Percentiles rank a stretch among this genome's conserved stretches.
These are phyloP conservation scores for Phallus indusiatus DNA, from an alignment of 768 basidiomycete species.

Conservation along the genomic window DNA sequence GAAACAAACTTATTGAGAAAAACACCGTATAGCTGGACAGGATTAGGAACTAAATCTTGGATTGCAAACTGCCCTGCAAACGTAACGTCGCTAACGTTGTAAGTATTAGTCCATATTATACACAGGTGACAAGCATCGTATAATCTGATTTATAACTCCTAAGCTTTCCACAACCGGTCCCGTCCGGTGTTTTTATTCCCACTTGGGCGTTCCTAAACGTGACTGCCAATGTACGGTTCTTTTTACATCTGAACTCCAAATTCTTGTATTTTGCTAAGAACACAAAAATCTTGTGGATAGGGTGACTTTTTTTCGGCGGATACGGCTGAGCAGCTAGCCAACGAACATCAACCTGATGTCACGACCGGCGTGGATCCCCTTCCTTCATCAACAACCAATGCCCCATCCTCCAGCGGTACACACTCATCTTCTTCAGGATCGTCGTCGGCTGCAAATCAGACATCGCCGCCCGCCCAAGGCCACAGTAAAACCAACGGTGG, in stretches of 20 bases:
- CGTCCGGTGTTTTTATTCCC: neutral
- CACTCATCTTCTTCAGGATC: neutral
- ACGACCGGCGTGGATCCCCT: neutral
- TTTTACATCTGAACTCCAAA: neutral
- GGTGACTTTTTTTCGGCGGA: neutral
- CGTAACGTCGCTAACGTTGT: neutral
- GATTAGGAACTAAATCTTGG: neutral
- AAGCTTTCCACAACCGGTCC: neutral
- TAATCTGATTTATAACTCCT: neutral
- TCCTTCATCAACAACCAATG: neutral
- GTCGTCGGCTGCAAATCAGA: neutral
- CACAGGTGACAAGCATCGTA: too few relatives aligned
- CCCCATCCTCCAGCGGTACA: neutral
- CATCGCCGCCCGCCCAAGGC: neutral
- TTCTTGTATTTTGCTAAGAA: neutral
- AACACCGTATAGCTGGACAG: neutral
- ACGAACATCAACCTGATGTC: neutral
- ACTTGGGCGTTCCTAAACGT: neutral
- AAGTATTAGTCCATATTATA: neutral
- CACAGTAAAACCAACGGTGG: neutral
- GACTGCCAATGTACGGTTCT: neutral
- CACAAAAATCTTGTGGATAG: neutral
- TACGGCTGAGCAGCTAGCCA: neutral
- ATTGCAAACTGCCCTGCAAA: neutral
- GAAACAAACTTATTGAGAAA: neutral